Evolutionary conservation across 768 basidiomycete species (phyloP).

Genomic region (Rickenella mellea): DNA sequence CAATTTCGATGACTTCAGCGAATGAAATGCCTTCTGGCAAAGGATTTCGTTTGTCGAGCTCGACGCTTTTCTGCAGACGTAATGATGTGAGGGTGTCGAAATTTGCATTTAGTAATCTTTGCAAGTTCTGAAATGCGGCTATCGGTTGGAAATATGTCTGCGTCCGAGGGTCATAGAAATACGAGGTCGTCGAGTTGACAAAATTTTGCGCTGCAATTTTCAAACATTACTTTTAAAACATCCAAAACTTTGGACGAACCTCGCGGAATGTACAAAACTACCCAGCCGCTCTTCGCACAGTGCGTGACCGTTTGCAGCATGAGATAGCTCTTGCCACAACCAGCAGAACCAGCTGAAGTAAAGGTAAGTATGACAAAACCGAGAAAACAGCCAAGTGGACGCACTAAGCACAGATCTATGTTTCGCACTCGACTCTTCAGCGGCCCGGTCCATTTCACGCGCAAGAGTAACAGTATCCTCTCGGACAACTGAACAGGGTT

Average conservation of each 20-base stretch:
- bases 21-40: slow-evolving; percentile 42
- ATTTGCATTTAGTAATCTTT: slow-evolving; percentile 56
- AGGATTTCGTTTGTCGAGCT: slow-evolving; percentile 35
- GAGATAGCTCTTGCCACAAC: slow-evolving; percentile 75
- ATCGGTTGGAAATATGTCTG: slow-evolving; percentile 68
- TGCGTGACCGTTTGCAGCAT: slow-evolving; percentile 72
- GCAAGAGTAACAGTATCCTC: slow-evolving; percentile 50
- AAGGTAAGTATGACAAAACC: slow-evolving; percentile 5
- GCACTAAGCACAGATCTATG: slow-evolving; percentile 58
- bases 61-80: slow-evolving; percentile 28
- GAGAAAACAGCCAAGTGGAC: slow-evolving; percentile 17
- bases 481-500: slow-evolving; percentile 66
- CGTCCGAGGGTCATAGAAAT: slow-evolving; percentile 66
- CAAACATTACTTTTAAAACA: slow-evolving; percentile 17
- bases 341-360: slow-evolving; percentile 55
- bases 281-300: slow-evolving; percentile 55
- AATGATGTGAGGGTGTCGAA: slow-evolving; percentile 30
- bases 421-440: slow-evolving; percentile 35
- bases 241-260: slow-evolving; percentile 30
- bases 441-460: slow-evolving; percentile 42
- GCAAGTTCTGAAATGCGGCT: slow-evolving; percentile 54
- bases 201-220: slow-evolving; percentile 38
- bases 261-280: slow-evolving; percentile 79
- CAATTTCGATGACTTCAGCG: slow-evolving; percentile 46
- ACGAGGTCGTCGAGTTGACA: slow-evolving; percentile 67